These are phyloP conservation scores for Alisma plantagoaquatica DNA, from an alignment of 106 monocot species.

Conservation along the genomic window DNA sequence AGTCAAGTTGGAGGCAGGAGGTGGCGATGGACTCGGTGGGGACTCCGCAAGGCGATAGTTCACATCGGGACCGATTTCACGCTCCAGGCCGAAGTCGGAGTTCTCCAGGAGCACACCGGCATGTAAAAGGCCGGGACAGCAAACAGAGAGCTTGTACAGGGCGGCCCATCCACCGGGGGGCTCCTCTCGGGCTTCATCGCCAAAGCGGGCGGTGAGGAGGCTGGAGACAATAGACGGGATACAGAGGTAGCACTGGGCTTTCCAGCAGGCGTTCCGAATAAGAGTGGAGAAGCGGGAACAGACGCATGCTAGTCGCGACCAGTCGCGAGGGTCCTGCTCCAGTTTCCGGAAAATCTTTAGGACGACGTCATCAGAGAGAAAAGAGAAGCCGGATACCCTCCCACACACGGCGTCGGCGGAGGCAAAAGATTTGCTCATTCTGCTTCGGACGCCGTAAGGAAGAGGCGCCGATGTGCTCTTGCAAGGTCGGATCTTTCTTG, in stretches of 20 bases:
- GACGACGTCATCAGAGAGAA: conserved; percentile 60
- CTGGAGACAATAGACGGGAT: conserved; percentile 23
- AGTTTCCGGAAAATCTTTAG: conserved; percentile 57
- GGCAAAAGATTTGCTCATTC: no score
- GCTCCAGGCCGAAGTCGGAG: conserved; percentile 85
- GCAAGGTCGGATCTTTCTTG: no score
- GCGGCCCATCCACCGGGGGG: conserved; percentile 38
- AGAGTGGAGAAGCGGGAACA: conserved; percentile 51
- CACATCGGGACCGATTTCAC: conserved; percentile 67
- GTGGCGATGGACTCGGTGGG: background rate
- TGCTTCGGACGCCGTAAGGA: no score
- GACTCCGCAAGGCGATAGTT: background rate
- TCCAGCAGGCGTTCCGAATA: conserved; percentile 36
- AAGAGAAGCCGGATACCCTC: conserved; percentile 23
- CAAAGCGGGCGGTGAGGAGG: background rate
- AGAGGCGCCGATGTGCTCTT: no score
- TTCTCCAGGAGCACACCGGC: conserved; percentile 79
- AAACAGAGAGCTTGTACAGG: conserved; percentile 81
- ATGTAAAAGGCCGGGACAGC: conserved; percentile 80
- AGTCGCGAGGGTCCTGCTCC: conserved; percentile 67
- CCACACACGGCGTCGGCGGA: no score
- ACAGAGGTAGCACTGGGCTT: conserved; percentile 25
- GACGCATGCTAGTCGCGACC: conserved; percentile 57
- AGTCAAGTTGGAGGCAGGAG: background rate
- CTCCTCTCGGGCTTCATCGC: background rate